Evolutionary conservation across 83 land plant genomes (phyloP).

Genomic region (Diphasiastrum complanatum): DNA sequence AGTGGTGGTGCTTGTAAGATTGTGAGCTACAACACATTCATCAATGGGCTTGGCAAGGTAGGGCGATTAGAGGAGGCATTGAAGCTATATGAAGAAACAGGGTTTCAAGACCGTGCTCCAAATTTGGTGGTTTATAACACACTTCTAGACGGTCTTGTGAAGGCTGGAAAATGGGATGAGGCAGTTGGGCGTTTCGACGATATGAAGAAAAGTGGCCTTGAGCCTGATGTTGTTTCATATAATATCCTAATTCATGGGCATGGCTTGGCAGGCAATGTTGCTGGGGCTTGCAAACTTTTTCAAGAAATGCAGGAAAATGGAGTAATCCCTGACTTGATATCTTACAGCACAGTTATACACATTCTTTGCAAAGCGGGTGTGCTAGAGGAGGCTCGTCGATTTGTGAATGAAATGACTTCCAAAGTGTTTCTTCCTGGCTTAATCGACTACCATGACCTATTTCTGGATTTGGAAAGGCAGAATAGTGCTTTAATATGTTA

Average conservation of each 20-base stretch:
- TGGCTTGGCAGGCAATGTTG: conserved; percentile 20
- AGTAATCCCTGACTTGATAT: conserved; percentile 9
- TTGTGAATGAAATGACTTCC: conserved; percentile 4
- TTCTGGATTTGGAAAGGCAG: no score
- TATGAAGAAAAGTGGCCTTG: conserved; percentile 17
- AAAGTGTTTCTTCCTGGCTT: no score
- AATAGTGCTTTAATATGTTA: no score
- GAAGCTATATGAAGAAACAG: conserved; percentile 12
- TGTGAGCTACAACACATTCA: conserved; percentile 5
- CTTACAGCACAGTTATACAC: conserved; percentile 20
- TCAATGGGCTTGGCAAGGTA: conserved; percentile 22
- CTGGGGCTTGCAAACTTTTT: conserved; percentile 18
- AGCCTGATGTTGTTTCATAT: conserved; percentile 24
- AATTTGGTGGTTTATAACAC: conserved; percentile 16
- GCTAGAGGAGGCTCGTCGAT: conserved; percentile 20
- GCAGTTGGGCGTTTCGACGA: conserved; percentile 14
- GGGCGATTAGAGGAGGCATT: conserved; percentile 10
- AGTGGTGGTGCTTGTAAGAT: conserved; percentile 17
- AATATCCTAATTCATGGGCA: conserved; percentile 20
- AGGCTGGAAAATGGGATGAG: conserved; percentile 19
- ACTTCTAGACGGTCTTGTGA: conserved; percentile 17
- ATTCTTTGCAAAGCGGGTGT: conserved; percentile 20
- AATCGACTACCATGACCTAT: no score
- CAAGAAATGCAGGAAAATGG: conserved; percentile 16
- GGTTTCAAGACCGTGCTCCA: conserved; percentile 8